Evolutionary conservation across 1,284 basidiomycete species (phyloP), one percentile per base, ranked within the genome.

Genomic region (Ceratobasidium sp.): DNA sequence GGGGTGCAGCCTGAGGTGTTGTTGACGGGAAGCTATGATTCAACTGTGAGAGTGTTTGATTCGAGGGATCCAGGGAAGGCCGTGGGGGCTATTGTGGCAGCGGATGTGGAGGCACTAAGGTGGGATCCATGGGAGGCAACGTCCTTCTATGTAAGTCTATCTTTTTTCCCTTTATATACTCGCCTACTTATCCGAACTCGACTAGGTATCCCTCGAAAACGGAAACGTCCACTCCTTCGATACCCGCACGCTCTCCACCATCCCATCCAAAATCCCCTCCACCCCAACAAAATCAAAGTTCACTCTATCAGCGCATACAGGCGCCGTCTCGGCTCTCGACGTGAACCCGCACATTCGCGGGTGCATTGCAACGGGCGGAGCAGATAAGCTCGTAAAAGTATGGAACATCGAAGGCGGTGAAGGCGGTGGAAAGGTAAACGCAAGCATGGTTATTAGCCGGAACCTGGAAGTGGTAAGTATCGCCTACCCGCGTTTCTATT

Each of bases 41-140:
- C 95, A 61, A 96, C 94, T 0, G 93, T 98, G 32, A 86, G 94
- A 72, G 92, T 95, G 26, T 98, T 98, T 82, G 98, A 99, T 82
- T 91, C 93, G 9, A 85, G 97, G 71, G 89, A 94, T 1, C 93
- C 94, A 0, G 90, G 90, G 63, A 84, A 87, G 3, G 92, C 93
- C 52, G 90, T 96, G 2, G 92, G 89, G 32, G 92, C 91, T 11
- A 83, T 89, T 13, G 86, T 98, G 11, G 93, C 91, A 5, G 91
- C 92, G 63, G 97, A 98, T 82, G 95, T 99, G 14, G 97, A 99
- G 82, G 92, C 93, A 57, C 83, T 98, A 50, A 84, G 91, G 75
- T 99, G 98, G 98, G 96, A 99, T 83, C 97, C 96, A 62, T 98
- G 95, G 93, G 91, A 95, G 72, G 85, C 86, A 2, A 88, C 91